Conservation (phyloP, 2,329 filamentous ascomycete genomes). For the Botryosphaeria dothidea region DNA sequence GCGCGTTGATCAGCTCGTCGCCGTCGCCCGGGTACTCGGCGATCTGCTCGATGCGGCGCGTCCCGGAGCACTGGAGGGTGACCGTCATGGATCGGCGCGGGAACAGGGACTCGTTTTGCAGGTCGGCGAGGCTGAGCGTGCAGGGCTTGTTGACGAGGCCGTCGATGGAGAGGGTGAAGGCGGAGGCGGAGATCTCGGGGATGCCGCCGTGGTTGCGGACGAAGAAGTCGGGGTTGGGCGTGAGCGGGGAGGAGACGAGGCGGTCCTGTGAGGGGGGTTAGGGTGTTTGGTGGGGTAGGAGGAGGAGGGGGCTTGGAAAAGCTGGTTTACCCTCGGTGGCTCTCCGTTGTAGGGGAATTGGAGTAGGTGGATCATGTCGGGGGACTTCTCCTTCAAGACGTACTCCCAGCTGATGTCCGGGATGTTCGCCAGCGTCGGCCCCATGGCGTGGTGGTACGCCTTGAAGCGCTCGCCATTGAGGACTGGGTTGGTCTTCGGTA, state of each 20-base stretch:
- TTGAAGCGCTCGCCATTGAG: slow-evolving; percentile 50
- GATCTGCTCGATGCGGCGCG: slow-evolving; percentile 70
- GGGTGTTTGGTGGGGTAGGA: neutral
- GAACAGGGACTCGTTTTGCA: slow-evolving; percentile 62
- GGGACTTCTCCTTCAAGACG: slow-evolving; percentile 45
- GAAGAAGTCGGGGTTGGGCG: slow-evolving; percentile 64
- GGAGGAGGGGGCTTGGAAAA: too few relatives aligned
- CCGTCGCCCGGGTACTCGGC: slow-evolving; percentile 65
- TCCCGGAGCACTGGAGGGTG: slow-evolving; percentile 69
- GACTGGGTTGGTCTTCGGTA: slow-evolving; percentile 46
- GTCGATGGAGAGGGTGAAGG: slow-evolving; percentile 57
- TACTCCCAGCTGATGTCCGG: slow-evolving; percentile 57
- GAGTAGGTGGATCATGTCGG: slow-evolving; percentile 51
- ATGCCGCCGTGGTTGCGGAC: slow-evolving; percentile 73
- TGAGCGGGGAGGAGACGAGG: slow-evolving; percentile 60
- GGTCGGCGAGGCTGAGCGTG: slow-evolving; percentile 58
- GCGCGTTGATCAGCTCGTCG: slow-evolving; percentile 55
- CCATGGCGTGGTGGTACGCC: slow-evolving; percentile 47
- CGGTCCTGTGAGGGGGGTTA: slow-evolving; percentile 42
- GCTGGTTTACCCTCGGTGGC: slow-evolving; percentile 36
- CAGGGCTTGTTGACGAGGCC: slow-evolving; percentile 63
- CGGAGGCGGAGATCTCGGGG: slow-evolving; percentile 61
- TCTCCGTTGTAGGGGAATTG: slow-evolving; percentile 53
- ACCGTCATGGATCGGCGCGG: slow-evolving; percentile 60
- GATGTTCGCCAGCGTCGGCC: slow-evolving; percentile 40